These are phyloP conservation scores for Syzygium malaccense DNA, from an alignment of 441 rosid genomes.

Conservation along the genomic window DNA sequence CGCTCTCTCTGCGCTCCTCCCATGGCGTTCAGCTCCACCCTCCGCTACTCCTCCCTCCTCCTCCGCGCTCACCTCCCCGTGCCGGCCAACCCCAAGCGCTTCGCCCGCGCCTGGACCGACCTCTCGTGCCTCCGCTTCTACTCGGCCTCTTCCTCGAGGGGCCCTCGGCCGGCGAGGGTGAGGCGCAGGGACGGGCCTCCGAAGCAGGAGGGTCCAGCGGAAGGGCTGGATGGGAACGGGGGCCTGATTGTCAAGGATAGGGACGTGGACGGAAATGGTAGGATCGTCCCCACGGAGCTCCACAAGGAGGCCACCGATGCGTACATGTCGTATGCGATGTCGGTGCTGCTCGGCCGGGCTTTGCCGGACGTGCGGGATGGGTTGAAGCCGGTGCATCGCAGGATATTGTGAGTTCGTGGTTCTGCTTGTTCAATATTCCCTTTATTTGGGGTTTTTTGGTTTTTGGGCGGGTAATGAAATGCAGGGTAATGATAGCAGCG, in stretches of 20 bases:
- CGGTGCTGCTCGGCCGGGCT: constrained; percentile 90
- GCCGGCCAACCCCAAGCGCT: constrained; percentile 10
- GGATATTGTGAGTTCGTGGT: constrained; percentile 54
- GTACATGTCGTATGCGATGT: constrained; percentile 85
- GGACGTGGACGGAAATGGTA: constrained; percentile 18
- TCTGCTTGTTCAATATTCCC: background rate
- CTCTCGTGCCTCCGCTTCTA: constrained; percentile 26
- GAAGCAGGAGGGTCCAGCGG: background rate
- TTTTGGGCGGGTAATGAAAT: background rate
- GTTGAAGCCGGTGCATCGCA: constrained; percentile 85
- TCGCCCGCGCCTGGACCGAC: constrained; percentile 15
- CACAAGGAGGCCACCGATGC: constrained; percentile 90
- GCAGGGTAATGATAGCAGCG: background rate
- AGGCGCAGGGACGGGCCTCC: constrained; percentile 9
- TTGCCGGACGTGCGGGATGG: constrained; percentile 93
- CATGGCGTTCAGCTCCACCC: constrained; percentile 60
- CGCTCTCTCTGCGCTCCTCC: constrained; percentile 13
- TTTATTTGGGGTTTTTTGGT: background rate
- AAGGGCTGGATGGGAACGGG: constrained; percentile 21
- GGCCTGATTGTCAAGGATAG: constrained; percentile 26
- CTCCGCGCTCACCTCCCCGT: constrained; percentile 22
- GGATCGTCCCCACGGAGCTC: constrained; percentile 65
- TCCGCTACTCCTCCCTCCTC: constrained; percentile 49
- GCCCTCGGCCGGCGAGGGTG: background rate
- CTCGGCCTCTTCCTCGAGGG: constrained; percentile 11